Conservation (phyloP, 371 early-diverging fungal genomes). For the Apophysomyces ossiformis region DNA sequence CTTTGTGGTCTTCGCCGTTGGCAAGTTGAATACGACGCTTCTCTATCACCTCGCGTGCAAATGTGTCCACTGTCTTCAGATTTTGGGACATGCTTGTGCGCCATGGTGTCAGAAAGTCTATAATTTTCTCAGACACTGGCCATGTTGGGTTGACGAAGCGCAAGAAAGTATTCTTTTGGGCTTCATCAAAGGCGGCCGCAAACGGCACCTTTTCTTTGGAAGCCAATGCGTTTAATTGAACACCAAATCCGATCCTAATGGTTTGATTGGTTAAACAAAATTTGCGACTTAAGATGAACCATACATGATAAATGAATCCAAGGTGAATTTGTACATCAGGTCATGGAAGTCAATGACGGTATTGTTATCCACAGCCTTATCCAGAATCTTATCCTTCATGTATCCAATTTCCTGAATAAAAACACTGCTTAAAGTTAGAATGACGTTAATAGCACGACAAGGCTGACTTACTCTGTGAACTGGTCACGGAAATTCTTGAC, state of each 20-base stretch:
- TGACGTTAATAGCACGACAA: neutral
- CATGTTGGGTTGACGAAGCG: slow-evolving; percentile 53
- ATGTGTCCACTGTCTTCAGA: slow-evolving; percentile 47
- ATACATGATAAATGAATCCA: slow-evolving; percentile 63
- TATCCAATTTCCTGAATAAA: slow-evolving; percentile 52
- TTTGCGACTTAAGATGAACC: slow-evolving; percentile 6
- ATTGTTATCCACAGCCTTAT: slow-evolving; percentile 35
- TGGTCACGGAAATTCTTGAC: slow-evolving; percentile 56
- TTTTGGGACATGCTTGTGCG: slow-evolving; percentile 40
- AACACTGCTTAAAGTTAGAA: slow-evolving; percentile 31
- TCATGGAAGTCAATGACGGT: slow-evolving; percentile 50
- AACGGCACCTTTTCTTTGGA: slow-evolving; percentile 47
- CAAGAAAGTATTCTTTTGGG: slow-evolving; percentile 40
- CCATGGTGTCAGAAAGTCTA: slow-evolving; percentile 18
- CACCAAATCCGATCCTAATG: slow-evolving; percentile 52
- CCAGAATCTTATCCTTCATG: slow-evolving; percentile 37
- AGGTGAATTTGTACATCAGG: slow-evolving; percentile 55
- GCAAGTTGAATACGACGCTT: slow-evolving; percentile 36
- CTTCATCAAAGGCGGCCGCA: slow-evolving; percentile 61
- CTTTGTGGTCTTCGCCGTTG: slow-evolving; percentile 36
- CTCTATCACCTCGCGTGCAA: slow-evolving; percentile 52
- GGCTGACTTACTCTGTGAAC: slow-evolving; percentile 44
- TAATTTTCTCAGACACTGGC: slow-evolving; percentile 29
- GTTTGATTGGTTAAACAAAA: neutral
- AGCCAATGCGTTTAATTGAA: slow-evolving; percentile 37